Evolutionary conservation across 352 stramenopile species (phyloP), one percentile per base, ranked within the genome.

Genomic region (Chrysophaeum taylorii): DNA sequence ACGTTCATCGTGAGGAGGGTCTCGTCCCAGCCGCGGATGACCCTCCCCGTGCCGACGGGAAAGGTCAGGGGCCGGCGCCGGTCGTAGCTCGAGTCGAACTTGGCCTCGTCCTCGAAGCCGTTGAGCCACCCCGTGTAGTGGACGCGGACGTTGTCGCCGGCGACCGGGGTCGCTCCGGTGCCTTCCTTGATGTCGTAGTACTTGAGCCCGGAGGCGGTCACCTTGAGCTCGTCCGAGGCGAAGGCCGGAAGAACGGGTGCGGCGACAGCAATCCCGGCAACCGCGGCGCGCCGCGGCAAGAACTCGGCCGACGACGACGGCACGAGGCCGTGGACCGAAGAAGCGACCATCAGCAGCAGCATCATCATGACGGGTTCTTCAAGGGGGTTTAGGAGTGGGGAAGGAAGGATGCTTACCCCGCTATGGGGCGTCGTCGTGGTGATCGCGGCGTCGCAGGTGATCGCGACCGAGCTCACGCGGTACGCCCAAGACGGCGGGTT

Each of bases 111-210:
- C 48, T 85, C 76, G 71, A 93, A 93, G 15, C 70, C 79, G 73
- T 91, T 81, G 0, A 93, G 73, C 87, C 87, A 93, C 36, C 87
- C 87, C 36, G 82, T 90, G 70, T 90, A 91, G 63, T 91, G 85
- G 57, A 12, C 82, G 80, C n/a, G n/a, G n/a, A n/a, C n/a, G n/a
- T n/a, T n/a, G n/a, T 82, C 70, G 15, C 81, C 79, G 16, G 70
- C 35, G 0, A 53, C n/a, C 5, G 82, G 82, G 36, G 81, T 74
- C 25, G 74, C 79, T 29, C 83, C 85, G 42, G 76, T 79, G 35
- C 83, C 84, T 70, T 88, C 82, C 68, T 87, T 82, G 21, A 75
- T 76, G 12, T 89, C 77, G 36, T 76, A 75, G 71, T 86, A 88
- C 67, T 85, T 81, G 29, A 88, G 43, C 9, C 83, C 83, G 69